Base-by-base conservation (phyloP, 371 early-diverging fungal species). In the Blyttiomyces sp. region DNA sequence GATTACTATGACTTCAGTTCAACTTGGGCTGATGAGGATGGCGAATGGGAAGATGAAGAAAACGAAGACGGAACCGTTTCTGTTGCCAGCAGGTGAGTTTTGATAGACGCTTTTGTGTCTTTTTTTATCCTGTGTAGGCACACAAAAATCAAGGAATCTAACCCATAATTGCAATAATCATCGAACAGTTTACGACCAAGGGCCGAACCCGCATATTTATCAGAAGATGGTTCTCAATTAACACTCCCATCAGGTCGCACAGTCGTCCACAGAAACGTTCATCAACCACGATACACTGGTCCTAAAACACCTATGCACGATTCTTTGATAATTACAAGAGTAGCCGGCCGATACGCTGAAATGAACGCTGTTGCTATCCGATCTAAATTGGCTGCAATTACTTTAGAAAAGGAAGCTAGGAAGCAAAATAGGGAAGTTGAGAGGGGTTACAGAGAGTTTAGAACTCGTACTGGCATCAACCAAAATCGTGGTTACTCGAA, bases 1-100 rank as follows among this genome's bases (percentile, higher is more conserved):
- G 96, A 96, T 61, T 96, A 86, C 74, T 97, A 98, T 72, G 95
- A 94, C 73, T 98, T 90, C 74, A 73, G 81, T 44, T 77, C 86
- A 0, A 83, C 84, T 1, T 88, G 87, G 67, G 81, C 83, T 2
- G 86, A 85, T 49, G 79, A 79, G 52, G 69, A 57, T 0, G 66
- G 53, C 16, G 46, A 69, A 16, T 52, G 80, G 61, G 66, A 79
- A 23, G 74, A 75, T 19, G 72, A 75, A 13, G 78, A 69, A 16
- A 68, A 55, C 16, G 66, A 77, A 23, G 49, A 53, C 32, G 60
- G 49, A 6, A 35, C 54, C 35, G 54, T 34, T 17, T 33, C 28
- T 3, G n/a, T n/a, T n/a, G n/a, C n/a, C 4, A 49, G 27, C 49
- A 28, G 4, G 49, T n/a, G 13, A 6, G 17, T 21, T 9, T 44